These are phyloP conservation scores for Diaporthe eres DNA, from an alignment of 2,329 filamentous ascomycete genomes.

Conservation along the genomic window DNA sequence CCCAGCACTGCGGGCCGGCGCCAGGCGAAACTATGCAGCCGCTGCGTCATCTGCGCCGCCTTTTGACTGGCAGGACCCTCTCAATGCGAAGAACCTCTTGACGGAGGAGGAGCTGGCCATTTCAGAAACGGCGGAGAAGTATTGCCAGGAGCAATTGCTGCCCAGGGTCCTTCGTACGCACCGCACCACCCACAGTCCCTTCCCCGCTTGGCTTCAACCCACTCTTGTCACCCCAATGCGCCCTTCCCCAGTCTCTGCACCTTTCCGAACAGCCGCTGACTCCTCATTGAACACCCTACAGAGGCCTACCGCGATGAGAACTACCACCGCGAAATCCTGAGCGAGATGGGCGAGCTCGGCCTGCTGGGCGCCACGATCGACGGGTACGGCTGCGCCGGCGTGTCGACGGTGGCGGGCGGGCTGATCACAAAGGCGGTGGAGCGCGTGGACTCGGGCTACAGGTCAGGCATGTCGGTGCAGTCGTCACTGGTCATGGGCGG, in stretches of 20 bases:
- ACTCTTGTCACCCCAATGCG: not conserved
- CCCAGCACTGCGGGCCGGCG: conserved; percentile 35
- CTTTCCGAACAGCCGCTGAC: conserved; percentile 7
- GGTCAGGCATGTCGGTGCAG: conserved; percentile 90
- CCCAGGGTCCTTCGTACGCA: conserved; percentile 86
- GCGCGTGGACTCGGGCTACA: conserved; percentile 87
- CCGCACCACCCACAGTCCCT: not conserved
- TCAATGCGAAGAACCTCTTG: conserved; percentile 80
- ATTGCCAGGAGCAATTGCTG: conserved; percentile 90
- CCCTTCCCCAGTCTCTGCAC: not conserved
- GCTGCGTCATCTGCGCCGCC: conserved; percentile 48
- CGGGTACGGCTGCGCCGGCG: conserved; percentile 87
- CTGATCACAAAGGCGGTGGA: conserved; percentile 90
- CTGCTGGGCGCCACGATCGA: conserved; percentile 85
- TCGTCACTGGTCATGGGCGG: conserved; percentile 89
- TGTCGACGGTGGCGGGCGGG: conserved; percentile 84
- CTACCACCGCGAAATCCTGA: conserved; percentile 84
- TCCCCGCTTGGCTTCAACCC: not conserved
- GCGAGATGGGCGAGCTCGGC: conserved; percentile 89
- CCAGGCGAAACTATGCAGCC: conserved; percentile 42
- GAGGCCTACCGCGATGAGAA: conserved; percentile 78
- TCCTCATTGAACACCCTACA: conserved; percentile 35
- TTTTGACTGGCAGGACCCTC: conserved; percentile 95
- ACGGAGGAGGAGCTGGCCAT: conserved; percentile 95
- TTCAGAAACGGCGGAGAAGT: conserved; percentile 89